Percentiles rank a stretch among this genome's conserved stretches.
These are phyloP conservation scores for Brassica balearica DNA, from an alignment of 441 rosid genomes.

Conservation along the genomic window DNA sequence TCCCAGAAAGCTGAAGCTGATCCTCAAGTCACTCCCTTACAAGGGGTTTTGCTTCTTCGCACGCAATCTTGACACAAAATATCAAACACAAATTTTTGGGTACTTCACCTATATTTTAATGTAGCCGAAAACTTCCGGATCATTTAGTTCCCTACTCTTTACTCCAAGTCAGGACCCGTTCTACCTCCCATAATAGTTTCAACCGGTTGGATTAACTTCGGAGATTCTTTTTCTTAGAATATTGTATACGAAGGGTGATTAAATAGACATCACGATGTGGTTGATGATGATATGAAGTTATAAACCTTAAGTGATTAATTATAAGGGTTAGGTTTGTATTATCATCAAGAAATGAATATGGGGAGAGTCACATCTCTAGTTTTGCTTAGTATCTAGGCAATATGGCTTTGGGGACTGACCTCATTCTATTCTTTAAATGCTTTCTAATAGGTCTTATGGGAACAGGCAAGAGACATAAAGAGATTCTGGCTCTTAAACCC, in stretches of 20 bases:
- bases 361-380: slow-evolving; percentile 36
- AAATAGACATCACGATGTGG: slow-evolving; percentile 4
- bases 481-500: slow-evolving; percentile 32
- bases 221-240: background rate
- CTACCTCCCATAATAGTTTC: background rate
- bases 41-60: slow-evolving; percentile 47
- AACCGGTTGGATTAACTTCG: slow-evolving; percentile 6
- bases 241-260: slow-evolving; percentile 18
- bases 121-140: background rate
- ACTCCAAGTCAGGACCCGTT: background rate
- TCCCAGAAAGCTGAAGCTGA: slow-evolving; percentile 47
- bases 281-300: slow-evolving; percentile 3
- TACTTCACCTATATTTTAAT: background rate
- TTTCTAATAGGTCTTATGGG: slow-evolving; percentile 36
- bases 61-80: slow-evolving; percentile 45
- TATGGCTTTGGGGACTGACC: slow-evolving; percentile 35
- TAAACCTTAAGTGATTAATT: slow-evolving; percentile 19
- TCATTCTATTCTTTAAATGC: slow-evolving; percentile 30
- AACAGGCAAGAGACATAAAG: slow-evolving; percentile 36
- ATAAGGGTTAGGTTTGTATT: slow-evolving; percentile 35
- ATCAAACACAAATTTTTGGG: slow-evolving; percentile 34
- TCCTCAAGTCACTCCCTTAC: slow-evolving; percentile 45
- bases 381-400: slow-evolving; percentile 46
- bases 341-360: slow-evolving; percentile 36
- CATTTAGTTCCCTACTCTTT: background rate